A percentile compares a stretch with the other conserved stretches of the same genome.
phyloP scores from a whole-genome alignment of 768 basidiomycete genomes.

The Suillus alpinus region DNA sequence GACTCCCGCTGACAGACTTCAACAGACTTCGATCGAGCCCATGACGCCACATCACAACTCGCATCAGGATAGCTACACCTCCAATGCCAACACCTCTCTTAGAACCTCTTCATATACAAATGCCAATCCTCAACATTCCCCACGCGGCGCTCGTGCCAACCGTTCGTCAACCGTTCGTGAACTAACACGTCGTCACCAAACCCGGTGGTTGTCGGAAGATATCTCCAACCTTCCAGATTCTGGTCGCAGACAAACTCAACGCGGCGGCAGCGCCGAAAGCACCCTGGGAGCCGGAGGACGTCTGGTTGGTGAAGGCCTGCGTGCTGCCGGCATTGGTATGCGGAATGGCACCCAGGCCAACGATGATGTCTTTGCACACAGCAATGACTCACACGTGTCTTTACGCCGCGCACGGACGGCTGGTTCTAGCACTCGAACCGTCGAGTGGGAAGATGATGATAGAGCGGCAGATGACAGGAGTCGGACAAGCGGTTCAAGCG shows the following conservation, averaged over 20 bases:
- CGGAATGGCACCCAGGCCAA: conserved; percentile 27
- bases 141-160: conserved; percentile 29
- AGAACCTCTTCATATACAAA: conserved; percentile 24
- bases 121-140: conserved; percentile 24
- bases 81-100: conserved; percentile 20
- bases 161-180: conserved; percentile 50
- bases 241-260: conserved; percentile 53
- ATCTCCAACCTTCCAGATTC: conserved; percentile 23
- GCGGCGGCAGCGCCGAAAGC: conserved; percentile 73
- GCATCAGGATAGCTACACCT: conserved; percentile 21
- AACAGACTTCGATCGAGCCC: conserved; percentile 34
- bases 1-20: conserved; percentile 3
- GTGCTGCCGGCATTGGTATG: conserved; percentile 65
- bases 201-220: conserved; percentile 55
- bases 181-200: conserved; percentile 46
- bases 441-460: conserved; percentile 27
- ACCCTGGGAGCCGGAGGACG: conserved; percentile 48
- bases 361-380: conserved; percentile 37
- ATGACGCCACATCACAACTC: conserved; percentile 35
- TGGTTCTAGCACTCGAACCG: conserved; percentile 8
- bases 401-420: conserved; percentile 12
- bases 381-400: conserved; percentile 17
- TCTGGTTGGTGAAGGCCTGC: conserved; percentile 63
- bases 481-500: conserved; percentile 21
- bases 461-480: conserved; percentile 20